phyloP scores from a whole-genome alignment of 2,329 filamentous ascomycete species.

The Phymatotrichopsis omnivora region DNA sequence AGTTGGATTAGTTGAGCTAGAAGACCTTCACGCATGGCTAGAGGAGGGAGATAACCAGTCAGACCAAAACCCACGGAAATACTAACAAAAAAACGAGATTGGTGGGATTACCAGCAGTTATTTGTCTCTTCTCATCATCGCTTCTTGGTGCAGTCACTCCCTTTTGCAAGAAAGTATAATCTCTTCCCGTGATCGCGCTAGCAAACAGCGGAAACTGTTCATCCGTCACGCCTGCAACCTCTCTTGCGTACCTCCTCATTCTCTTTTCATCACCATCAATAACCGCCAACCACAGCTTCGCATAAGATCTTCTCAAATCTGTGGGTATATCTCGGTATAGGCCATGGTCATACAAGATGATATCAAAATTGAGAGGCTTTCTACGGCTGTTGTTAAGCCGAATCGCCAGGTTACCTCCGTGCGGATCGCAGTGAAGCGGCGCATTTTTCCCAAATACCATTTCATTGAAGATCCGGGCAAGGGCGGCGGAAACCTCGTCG shows the following conservation, averaged over 20 bases:
- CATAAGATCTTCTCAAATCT: constrained; percentile 70
- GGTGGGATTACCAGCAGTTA: constrained; percentile 48
- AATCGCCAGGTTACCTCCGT: constrained; percentile 92
- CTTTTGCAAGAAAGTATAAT: constrained; percentile 64
- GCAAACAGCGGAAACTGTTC: constrained; percentile 92
- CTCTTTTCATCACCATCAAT: constrained; percentile 74
- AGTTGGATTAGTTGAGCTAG: constrained; percentile 80
- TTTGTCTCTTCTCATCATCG: constrained; percentile 70
- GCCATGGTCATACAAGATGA: constrained; percentile 94
- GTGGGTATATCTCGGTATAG: constrained; percentile 86
- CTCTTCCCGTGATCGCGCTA: constrained; percentile 87
- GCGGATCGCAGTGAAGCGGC: constrained; percentile 90
- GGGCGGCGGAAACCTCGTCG: constrained; percentile 84
- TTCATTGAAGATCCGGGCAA: constrained; percentile 93
- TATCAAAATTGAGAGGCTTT: constrained; percentile 70
- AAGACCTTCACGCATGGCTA: constrained; percentile 69
- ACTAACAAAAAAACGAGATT: not conserved
- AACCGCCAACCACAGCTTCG: constrained; percentile 94
- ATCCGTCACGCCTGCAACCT: constrained; percentile 80
- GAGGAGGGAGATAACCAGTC: constrained; percentile 3
- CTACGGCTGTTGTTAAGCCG: constrained; percentile 48
- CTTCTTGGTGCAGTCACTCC: constrained; percentile 54
- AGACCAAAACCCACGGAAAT: not conserved
- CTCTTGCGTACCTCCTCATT: constrained; percentile 81
- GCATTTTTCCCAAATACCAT: constrained; percentile 94